Percentiles rank a stretch among this genome's conserved stretches.
These are phyloP conservation scores for Agroathelia rolfsii DNA, from an alignment of 1,284 basidiomycete species.

Conservation along the genomic window DNA sequence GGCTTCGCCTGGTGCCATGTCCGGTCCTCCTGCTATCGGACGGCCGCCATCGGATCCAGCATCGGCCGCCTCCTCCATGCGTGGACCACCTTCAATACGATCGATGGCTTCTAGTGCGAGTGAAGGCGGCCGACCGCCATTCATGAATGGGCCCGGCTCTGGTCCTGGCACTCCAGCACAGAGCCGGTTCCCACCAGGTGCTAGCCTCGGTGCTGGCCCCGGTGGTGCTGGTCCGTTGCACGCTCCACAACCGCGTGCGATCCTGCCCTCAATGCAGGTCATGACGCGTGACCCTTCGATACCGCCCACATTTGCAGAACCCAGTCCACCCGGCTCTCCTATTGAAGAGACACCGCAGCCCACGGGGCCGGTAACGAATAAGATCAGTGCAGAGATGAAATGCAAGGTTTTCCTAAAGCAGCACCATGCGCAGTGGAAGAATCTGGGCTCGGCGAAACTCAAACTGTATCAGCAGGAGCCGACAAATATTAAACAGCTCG, in stretches of 20 bases:
- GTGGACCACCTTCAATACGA: slow-evolving; percentile 51
- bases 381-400: slow-evolving; percentile 89
- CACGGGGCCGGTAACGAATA: slow-evolving; percentile 61
- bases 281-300: slow-evolving; percentile 40
- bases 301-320: slow-evolving; percentile 47
- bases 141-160: slow-evolving; percentile 35
- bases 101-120: slow-evolving; percentile 47
- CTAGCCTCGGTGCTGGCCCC: slow-evolving; percentile 24
- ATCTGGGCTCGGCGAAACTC: slow-evolving; percentile 79
- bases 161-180: slow-evolving; percentile 31
- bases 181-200: slow-evolving; percentile 27
- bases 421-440: slow-evolving; percentile 95
- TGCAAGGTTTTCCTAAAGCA: slow-evolving; percentile 98
- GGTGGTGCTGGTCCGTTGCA: slow-evolving; percentile 29
- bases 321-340: slow-evolving; percentile 73
- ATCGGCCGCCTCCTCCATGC: slow-evolving; percentile 26
- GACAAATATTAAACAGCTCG: slow-evolving; percentile 89
- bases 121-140: slow-evolving; percentile 24
- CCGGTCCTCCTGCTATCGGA: slow-evolving; percentile 9
- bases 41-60: slow-evolving; percentile 31
- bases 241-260: slow-evolving; percentile 38
- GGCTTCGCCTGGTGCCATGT: too few species aligned
- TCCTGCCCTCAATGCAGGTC: slow-evolving; percentile 55
- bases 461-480: slow-evolving; percentile 81
- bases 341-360: slow-evolving; percentile 42